Conservation (phyloP, 176 grass and related monocot genomes). For the Cenchrus americanus region DNA sequence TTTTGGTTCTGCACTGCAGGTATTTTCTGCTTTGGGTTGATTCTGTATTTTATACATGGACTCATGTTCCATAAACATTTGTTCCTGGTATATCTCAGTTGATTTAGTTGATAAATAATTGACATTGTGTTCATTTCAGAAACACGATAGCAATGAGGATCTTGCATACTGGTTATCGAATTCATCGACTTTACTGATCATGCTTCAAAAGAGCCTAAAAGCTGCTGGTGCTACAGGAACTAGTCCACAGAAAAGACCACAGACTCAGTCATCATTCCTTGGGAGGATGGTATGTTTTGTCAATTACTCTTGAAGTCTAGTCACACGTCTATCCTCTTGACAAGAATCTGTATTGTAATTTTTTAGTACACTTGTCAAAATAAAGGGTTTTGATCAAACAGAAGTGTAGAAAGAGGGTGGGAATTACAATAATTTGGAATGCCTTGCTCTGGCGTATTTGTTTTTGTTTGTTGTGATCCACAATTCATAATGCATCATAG, state of each 20-base stretch:
- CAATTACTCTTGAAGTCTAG: not conserved
- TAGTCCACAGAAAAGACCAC: constrained; percentile 61
- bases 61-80: constrained; percentile 23
- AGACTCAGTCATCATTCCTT: constrained; percentile 71
- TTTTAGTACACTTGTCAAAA: constrained; percentile 28
- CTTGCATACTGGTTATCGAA: constrained; percentile 95
- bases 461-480: constrained; percentile 13
- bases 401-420: not conserved
- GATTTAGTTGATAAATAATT: constrained; percentile 27
- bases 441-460: not conserved
- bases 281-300: constrained; percentile 63
- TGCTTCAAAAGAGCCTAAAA: constrained; percentile 91
- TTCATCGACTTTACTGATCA: constrained; percentile 84
- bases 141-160: constrained; percentile 75
- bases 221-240: constrained; percentile 46
- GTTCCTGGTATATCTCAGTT: not conserved
- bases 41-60: not conserved
- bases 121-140: constrained; percentile 49
- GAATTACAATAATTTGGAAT: not conserved
- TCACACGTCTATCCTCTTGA: constrained; percentile 5
- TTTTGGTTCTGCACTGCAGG: constrained; percentile 89
- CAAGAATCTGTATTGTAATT: not conserved
- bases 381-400: constrained; percentile 1
- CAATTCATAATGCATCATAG: not conserved
- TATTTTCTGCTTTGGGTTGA: constrained; percentile 40